Evolutionary conservation across 176 grass and related monocot species (phyloP), one percentile per base, ranked within the genome.

Genomic region (Melocanna baccifera): DNA sequence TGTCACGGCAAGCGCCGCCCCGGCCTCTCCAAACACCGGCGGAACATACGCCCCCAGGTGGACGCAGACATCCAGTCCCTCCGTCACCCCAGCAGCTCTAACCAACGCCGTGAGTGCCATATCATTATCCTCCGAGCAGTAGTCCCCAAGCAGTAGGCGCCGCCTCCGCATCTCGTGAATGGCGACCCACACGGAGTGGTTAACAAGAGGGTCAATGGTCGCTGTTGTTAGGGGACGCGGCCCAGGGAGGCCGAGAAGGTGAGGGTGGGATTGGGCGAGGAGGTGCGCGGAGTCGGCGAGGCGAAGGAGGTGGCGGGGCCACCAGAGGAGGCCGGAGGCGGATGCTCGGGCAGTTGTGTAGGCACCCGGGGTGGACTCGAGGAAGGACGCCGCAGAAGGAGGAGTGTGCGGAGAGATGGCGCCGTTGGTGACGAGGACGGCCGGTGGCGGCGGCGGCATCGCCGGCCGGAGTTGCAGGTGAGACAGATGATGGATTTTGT

Each of bases 301-400:
- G 36, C 91, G 93, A 71, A 42, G 75, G 58, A 98, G 83, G 83
- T 98, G 96, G 43, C 93, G 91, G 0, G 89, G 84, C 93, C 92
- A 98, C 87, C 92, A 98, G 81, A 87, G 85, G 61, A 83, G 45
- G 23, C 80, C 81, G 30, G 55, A 19, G 23, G n/a, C 81, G 65
- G 84, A 34, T 39, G 90, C 92, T 40, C 91, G 89, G 16, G 93
- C 89, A 13, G 93, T 98, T 6, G 96, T 98, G 82, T 93, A 95
- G 36, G 93, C 96, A 19, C 95, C 95, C 3, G 76, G 40, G 11
- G 85, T 93, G 59, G 89, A 90, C 32, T 88, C 87, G 56, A 95
- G 91, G 80, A 98, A 98, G 56, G 89, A 47, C 4, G 87, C 73
- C 59, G 86, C 83, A 12, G 96, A n/a, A 42, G 89, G 87, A 45